Evolutionary conservation across 163 green algal genomes (phyloP).

Genomic region (Chlamydomonas reinhardtii): DNA sequence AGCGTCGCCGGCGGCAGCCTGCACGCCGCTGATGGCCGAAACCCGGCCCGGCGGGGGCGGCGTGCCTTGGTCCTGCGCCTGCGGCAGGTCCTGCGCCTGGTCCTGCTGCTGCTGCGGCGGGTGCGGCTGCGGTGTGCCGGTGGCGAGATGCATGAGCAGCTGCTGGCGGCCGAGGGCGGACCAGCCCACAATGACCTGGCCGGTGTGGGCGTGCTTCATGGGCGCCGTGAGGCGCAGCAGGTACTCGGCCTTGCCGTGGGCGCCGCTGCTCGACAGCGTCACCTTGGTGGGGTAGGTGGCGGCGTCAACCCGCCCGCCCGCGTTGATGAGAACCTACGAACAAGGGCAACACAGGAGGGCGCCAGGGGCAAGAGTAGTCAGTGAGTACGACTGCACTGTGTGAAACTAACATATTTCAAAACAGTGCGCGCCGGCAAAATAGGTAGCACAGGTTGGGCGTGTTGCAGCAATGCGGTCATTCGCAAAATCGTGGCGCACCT

Average conservation of each 20-base stretch:
- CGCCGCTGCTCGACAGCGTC: slow-evolving; percentile 27
- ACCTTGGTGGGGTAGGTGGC: slow-evolving; percentile 34
- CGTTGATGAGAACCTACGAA: slow-evolving; percentile 35
- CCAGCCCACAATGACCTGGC: slow-evolving; percentile 39
- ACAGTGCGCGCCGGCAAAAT: no score
- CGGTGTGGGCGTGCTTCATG: slow-evolving; percentile 34
- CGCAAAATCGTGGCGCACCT: background rate
- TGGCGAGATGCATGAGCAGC: slow-evolving; percentile 45
- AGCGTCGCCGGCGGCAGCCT: background rate
- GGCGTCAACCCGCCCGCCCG: slow-evolving; percentile 20
- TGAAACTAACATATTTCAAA: no score
- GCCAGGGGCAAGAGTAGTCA: no score
- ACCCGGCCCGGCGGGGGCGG: background rate
- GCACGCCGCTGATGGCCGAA: background rate
- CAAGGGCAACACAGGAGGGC: background rate
- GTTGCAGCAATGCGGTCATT: no score
- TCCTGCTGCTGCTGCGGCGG: background rate
- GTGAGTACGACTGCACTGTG: no score
- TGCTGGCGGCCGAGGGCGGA: slow-evolving; percentile 10
- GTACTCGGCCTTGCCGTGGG: slow-evolving; percentile 47
- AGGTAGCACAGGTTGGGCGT: no score
- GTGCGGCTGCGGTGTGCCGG: background rate
- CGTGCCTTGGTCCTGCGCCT: background rate
- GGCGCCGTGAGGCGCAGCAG: slow-evolving; percentile 41
- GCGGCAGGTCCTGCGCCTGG: background rate